Evolutionary conservation across 2,329 filamentous ascomycete species (phyloP).

Genomic region (Cladosporium phlei): DNA sequence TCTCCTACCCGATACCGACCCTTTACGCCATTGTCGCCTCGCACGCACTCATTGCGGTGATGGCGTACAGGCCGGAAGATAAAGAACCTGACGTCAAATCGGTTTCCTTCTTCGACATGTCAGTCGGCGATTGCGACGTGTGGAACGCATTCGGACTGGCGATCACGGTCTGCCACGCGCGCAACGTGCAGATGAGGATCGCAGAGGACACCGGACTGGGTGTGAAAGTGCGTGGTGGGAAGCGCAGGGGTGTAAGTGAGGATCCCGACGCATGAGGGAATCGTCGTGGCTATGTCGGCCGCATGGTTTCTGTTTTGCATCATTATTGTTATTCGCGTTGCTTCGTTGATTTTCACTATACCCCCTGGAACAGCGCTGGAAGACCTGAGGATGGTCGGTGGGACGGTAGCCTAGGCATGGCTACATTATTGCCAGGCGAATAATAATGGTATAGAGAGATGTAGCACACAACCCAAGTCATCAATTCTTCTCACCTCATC

Average conservation of each 20-base stretch:
- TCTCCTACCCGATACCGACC: conserved; percentile 39
- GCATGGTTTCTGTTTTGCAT: too few species aligned
- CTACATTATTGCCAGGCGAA: too few species aligned
- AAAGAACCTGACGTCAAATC: conserved; percentile 20
- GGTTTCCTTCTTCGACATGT: conserved; percentile 52
- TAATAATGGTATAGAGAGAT: too few species aligned
- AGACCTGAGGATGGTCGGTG: too few species aligned
- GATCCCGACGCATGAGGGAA: conserved; percentile 4
- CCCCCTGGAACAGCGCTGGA: too few species aligned
- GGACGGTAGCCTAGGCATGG: too few species aligned
- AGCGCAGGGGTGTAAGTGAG: conserved; percentile 4
- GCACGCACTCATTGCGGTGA: conserved; percentile 49
- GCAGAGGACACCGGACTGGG: conserved; percentile 33
- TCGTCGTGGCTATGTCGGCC: too few species aligned
- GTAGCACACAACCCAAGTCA: too few species aligned
- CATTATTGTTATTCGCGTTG: too few species aligned
- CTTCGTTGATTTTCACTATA: background rate
- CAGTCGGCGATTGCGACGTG: conserved; percentile 50
- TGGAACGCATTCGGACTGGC: conserved; percentile 57
- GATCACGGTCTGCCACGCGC: conserved; percentile 51
- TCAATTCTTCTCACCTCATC: too few species aligned
- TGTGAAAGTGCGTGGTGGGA: background rate
- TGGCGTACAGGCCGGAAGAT: conserved; percentile 46
- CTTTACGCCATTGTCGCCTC: conserved; percentile 53
- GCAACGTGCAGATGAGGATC: conserved; percentile 47